phyloP scores from a whole-genome alignment of 2,329 filamentous ascomycete species.

The Corinectria fuckeliana region DNA sequence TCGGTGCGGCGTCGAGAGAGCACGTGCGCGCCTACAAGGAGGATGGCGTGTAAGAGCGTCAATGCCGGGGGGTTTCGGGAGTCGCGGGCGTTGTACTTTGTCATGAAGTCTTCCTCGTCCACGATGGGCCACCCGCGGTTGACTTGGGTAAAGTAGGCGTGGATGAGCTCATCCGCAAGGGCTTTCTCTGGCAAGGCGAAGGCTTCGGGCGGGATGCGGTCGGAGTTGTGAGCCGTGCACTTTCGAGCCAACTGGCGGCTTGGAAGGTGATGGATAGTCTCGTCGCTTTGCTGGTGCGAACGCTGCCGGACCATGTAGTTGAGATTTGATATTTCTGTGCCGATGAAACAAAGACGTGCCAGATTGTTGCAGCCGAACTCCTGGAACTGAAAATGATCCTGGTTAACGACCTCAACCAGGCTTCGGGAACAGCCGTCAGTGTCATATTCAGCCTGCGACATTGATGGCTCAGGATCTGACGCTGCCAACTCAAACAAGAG shows the following conservation, averaged over 20 bases:
- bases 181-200: constrained; percentile 52
- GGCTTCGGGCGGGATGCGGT: constrained; percentile 51
- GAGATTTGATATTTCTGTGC: constrained; percentile 60
- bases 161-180: constrained; percentile 54
- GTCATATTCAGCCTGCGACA: not conserved
- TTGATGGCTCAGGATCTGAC: not conserved
- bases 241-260: constrained; percentile 41
- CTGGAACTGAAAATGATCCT: constrained; percentile 50
- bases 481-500: not conserved
- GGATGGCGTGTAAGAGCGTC: constrained; percentile 54
- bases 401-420: constrained; percentile 55
- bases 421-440: not conserved
- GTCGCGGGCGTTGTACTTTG: constrained; percentile 51
- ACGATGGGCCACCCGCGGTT: constrained; percentile 58
- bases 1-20: constrained; percentile 47
- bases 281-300: constrained; percentile 24
- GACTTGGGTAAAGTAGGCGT: constrained; percentile 55
- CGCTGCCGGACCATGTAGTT: constrained; percentile 59
- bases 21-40: constrained; percentile 58
- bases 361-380: constrained; percentile 47
- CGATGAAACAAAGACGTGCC: constrained; percentile 57
- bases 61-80: constrained; percentile 51
- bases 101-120: constrained; percentile 56
- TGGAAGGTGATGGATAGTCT: constrained; percentile 38
- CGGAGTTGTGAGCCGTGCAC: constrained; percentile 26